Conservation (phyloP, 345 rosid species). For the Heritiera fomes region DNA sequence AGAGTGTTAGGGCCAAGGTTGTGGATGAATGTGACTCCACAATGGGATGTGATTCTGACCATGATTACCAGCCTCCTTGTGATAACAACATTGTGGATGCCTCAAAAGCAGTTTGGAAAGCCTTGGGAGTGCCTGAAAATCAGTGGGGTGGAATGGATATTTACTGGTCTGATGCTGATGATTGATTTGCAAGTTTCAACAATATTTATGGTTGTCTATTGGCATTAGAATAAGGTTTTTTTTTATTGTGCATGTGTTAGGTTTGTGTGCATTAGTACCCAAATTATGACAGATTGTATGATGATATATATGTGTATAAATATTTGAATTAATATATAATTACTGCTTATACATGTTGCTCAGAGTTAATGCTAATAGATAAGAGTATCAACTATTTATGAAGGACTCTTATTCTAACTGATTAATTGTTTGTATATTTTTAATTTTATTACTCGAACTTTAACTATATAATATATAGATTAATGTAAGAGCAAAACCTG, state of each 20-base stretch:
- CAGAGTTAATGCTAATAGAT: no score
- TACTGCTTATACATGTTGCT: neutral
- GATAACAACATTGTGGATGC: neutral
- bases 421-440: no score
- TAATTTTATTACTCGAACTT: no score
- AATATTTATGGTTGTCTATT: no score
- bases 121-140: neutral
- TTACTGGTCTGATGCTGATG: neutral
- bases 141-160: neutral
- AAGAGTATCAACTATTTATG: no score
- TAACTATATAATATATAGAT: no score
- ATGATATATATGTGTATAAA: neutral
- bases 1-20: neutral
- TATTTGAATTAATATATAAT: neutral
- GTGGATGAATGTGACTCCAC: neutral
- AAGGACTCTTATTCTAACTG: no score
- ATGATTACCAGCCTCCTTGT: neutral
- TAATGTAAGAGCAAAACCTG: no score
- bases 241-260: no score
- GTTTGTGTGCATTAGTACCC: no score
- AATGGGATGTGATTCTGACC: neutral
- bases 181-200: neutral
- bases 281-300: no score
- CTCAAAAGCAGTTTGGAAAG: neutral
- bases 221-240: neutral